Evolutionary conservation across 2,329 filamentous ascomycete genomes (phyloP), one percentile per base, ranked within the genome.

Genomic region (Fusarium brevicatenulatum): DNA sequence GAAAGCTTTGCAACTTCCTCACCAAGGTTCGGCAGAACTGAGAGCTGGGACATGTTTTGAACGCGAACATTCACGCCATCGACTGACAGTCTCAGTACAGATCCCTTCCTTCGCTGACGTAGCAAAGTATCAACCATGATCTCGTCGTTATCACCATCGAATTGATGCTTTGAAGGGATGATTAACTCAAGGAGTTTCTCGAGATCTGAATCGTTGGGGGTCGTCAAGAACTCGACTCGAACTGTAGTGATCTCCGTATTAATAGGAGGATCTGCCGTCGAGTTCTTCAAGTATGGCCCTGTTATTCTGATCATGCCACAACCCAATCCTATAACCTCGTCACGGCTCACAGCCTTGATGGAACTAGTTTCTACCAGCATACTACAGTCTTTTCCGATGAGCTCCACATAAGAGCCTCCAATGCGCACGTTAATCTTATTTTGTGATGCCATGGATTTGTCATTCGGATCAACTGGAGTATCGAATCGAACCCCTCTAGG

Each of bases 51-150:
- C 43, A 94, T 82, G 68, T 91, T 90, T 12, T 86, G 85, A 21
- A 96, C 83, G 8, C 87, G 85, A 28, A 91, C 83, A 56, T 91
- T 90, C 23, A 95, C 81, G 34, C 88, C 87, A 34, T 91, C 91
- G 10, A 97, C 79, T 7, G 88, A 90, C 9, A 93, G 81, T 54
- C 94, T 91, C 36, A 98, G 84, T 11, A 98, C 92, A 15, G 93
- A 91, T 0, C 95, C 96, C 81, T 98, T 95, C 59, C 92, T 89
- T 67, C 96, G 88, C 80, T 99, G 96, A 28, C 93, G 89, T 19
- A 98, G 84, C 2, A 99, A 86, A 1, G 94, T 98, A 76, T 98
- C 95, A 28, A 99, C 89, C 86, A 99, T 91, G 68, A 99, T 97
- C 77, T 98, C 95, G 76, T 98, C 94, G 68, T 97, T 93, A 52